Percentiles rank a stretch among this genome's conserved stretches.
Evolutionary conservation across 2,329 filamentous ascomycete species (phyloP).

Genomic region (Diaporthe humulicola): DNA sequence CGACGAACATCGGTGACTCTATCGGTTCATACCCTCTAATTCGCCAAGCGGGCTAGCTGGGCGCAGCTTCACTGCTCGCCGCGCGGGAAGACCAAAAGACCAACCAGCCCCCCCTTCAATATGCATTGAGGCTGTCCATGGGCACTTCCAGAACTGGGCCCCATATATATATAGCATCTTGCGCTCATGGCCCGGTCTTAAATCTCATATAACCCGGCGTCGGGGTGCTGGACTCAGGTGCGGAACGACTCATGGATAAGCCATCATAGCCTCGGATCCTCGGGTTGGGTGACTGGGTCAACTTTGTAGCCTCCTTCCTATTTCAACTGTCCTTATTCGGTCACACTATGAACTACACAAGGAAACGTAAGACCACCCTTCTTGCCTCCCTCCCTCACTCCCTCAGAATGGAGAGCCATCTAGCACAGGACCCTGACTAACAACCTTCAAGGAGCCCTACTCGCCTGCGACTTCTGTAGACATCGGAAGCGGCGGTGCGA

Average conservation of each 20-base stretch:
- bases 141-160: not conserved
- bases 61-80: not conserved
- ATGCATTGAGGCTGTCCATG: not conserved
- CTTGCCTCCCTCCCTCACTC: not conserved
- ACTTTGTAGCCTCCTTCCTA: not conserved
- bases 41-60: not conserved
- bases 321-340: not conserved
- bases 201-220: not conserved
- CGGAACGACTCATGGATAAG: not conserved
- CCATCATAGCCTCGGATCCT: not conserved
- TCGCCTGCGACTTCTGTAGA: slow-evolving; percentile 57
- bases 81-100: slow-evolving; percentile 9
- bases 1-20: not conserved
- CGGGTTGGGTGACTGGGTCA: not conserved
- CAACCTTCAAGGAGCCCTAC: slow-evolving; percentile 49
- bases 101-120: slow-evolving; percentile 1
- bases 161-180: not conserved
- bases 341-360: slow-evolving; percentile 51
- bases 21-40: not conserved
- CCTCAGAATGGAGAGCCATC: not conserved
- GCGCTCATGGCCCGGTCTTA: not conserved
- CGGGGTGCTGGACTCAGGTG: not conserved
- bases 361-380: slow-evolving; percentile 48
- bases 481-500: slow-evolving; percentile 55
- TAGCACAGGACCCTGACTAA: slow-evolving; percentile 38